Base-by-base conservation (phyloP, 495 filamentous ascomycete species). In the Penicillium canariense region DNA sequence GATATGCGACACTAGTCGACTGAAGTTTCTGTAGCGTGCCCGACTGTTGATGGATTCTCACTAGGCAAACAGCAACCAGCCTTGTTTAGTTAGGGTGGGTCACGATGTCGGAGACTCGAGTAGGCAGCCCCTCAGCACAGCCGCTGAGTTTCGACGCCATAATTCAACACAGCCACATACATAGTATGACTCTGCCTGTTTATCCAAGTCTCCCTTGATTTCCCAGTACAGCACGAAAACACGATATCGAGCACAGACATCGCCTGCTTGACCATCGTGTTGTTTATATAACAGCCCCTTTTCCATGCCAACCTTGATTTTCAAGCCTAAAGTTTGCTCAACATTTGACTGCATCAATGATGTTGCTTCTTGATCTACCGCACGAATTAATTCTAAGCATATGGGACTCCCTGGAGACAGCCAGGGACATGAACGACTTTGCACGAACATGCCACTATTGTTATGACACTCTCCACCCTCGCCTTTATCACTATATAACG, bases 361-460 rank as follows among this genome's bases (percentile, higher is more conserved):
- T 58, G 48, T n/a, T 17, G 27, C 50, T 58, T 12, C 55, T 58
- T 10, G 36, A 44, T 15, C 28, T 58, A 17, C 55, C 55, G 5
- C 49, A 27, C 11, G 55, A 58, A 31, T 18, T 58, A 35, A 36
- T 58, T n/a, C 38, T 45, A 4, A 30, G 38, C 1, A 53, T 58
- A 14, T 58, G 55, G 55, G 50, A 58, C 14, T 1, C 28, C 9
- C 17, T 48, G 4, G 26, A 47, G 10, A 42, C 32, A 4, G 12
- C 20, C 11, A 26, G 38, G 17, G 48, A 58, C 15, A 58, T 48
- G 44, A 48, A 49, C 15, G 55, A 27, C 1, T 30, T 58, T 7
- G 45, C 26, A 14, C 43, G n/a, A 44, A 58, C 50, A 53, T 58
- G 55, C 20, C 27, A 34, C n/a, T 44, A 44, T 17, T 17, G 22